These are phyloP conservation scores for Hypoxylon cercidicola DNA, from an alignment of 495 filamentous ascomycete genomes.

Conservation along the genomic window DNA sequence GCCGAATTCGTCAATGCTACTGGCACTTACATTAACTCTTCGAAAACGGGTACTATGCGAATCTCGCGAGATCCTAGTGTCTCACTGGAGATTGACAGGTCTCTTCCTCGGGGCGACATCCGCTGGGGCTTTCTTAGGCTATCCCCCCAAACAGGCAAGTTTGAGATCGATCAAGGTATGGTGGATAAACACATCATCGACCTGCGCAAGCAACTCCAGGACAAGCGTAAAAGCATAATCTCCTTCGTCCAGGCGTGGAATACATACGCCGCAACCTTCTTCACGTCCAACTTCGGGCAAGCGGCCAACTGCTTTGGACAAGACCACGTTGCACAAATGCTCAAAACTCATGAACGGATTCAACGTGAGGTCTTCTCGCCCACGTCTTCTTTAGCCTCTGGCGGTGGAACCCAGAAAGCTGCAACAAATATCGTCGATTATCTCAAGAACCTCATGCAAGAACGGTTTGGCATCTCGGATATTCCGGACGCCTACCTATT, in stretches of 20 bases:
- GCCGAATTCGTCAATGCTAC: conserved; percentile 63
- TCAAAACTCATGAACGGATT: conserved; percentile 68
- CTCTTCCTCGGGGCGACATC: conserved; percentile 67
- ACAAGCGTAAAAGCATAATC: conserved; percentile 66
- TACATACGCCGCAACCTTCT: conserved; percentile 70
- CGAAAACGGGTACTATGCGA: conserved; percentile 67
- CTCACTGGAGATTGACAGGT: conserved; percentile 41
- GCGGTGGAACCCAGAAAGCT: conserved; percentile 14
- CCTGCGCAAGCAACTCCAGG: conserved; percentile 67
- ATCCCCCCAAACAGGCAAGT: conserved; percentile 63
- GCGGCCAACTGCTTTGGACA: conserved; percentile 72
- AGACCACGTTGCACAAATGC: conserved; percentile 70
- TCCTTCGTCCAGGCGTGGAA: conserved; percentile 74
- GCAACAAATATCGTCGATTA: conserved; percentile 66
- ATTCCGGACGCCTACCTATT: conserved; percentile 77
- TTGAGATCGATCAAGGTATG: conserved; percentile 70
- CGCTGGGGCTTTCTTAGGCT: conserved; percentile 74
- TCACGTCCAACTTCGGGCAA: conserved; percentile 72
- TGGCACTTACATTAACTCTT: conserved; percentile 66
- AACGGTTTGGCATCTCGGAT: conserved; percentile 63
- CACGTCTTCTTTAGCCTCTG: conserved; percentile 24
- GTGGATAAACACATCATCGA: conserved; percentile 72
- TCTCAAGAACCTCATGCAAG: conserved; percentile 63
- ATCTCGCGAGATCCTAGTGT: conserved; percentile 34
- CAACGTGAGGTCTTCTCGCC: conserved; percentile 63